Conservation (phyloP, 306 rosid species). For the Canavalia gladiata region DNA sequence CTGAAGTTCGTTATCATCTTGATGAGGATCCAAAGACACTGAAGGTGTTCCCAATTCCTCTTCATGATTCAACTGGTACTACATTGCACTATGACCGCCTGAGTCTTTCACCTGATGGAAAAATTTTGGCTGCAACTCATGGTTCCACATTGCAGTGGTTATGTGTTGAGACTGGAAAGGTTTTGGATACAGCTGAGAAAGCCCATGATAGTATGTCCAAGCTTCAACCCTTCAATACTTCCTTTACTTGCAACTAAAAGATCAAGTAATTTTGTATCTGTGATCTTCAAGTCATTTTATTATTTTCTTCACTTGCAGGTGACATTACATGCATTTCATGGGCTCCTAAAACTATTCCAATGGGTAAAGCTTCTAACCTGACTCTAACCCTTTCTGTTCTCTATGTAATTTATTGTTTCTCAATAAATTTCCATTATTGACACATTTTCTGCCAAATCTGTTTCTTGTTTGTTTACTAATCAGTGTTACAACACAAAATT, state of each 20-base stretch:
- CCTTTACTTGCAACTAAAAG: slow-evolving; percentile 26
- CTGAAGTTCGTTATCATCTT: slow-evolving; percentile 91
- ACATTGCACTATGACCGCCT: slow-evolving; percentile 81
- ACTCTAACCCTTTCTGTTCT: slow-evolving; percentile 17
- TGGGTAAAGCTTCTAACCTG: slow-evolving; percentile 61
- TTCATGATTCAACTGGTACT: slow-evolving; percentile 72
- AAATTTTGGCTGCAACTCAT: slow-evolving; percentile 80
- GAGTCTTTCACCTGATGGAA: slow-evolving; percentile 86
- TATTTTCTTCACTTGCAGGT: slow-evolving; percentile 64
- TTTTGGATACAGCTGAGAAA: slow-evolving; percentile 94
- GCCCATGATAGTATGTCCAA: slow-evolving; percentile 84
- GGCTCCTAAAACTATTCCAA: slow-evolving; percentile 76
- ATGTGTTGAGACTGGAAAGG: slow-evolving; percentile 81
- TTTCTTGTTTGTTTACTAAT: slow-evolving; percentile 31
- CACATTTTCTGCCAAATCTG: slow-evolving; percentile 12
- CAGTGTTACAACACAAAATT: slow-evolving; percentile 3
- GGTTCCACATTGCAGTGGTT: slow-evolving; percentile 96
- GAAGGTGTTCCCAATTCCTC: slow-evolving; percentile 91
- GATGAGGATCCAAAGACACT: slow-evolving; percentile 96
- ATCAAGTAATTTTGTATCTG: not conserved
- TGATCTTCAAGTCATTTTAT: slow-evolving; percentile 20
- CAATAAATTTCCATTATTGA: slow-evolving; percentile 7
- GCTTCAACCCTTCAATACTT: slow-evolving; percentile 17
- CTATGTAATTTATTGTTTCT: not conserved
- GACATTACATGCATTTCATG: slow-evolving; percentile 87